A percentile compares a stretch with the other conserved stretches of the same genome.
phyloP scores from a whole-genome alignment of 495 filamentous ascomycete genomes.

The Podospora bellae-mahoneyi region DNA sequence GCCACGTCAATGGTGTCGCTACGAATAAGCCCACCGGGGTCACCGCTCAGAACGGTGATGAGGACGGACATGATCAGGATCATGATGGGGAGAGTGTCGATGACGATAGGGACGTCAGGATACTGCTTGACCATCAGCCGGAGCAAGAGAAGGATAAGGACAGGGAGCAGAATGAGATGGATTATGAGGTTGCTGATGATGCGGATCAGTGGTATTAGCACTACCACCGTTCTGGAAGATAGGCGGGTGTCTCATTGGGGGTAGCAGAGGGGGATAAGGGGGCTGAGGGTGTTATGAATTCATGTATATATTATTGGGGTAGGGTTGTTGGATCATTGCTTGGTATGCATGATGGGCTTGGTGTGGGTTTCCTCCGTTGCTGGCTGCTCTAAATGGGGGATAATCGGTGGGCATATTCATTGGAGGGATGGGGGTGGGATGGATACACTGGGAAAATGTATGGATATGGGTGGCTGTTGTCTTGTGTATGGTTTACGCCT shows the following conservation, averaged over 20 bases:
- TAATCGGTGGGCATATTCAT: too few species aligned
- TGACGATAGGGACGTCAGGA: conserved; percentile 37
- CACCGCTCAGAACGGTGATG: neutral
- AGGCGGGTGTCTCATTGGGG: neutral
- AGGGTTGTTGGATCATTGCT: too few species aligned
- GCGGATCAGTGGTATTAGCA: conserved; percentile 39
- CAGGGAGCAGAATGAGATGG: conserved; percentile 34
- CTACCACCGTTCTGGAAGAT: neutral
- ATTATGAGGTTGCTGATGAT: conserved; percentile 47
- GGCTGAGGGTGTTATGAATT: too few species aligned
- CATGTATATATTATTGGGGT: too few species aligned
- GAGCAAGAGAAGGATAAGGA: neutral
- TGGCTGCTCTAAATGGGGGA: too few species aligned
- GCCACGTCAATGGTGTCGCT: neutral
- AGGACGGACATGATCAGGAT: conserved; percentile 5
- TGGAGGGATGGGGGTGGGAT: too few species aligned
- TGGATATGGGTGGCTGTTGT: too few species aligned
- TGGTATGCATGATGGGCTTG: too few species aligned
- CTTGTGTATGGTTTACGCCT: too few species aligned
- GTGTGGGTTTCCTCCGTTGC: too few species aligned
- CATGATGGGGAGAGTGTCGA: conserved; percentile 14
- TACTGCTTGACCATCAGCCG: conserved; percentile 26
- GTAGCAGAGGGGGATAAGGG: too few species aligned
- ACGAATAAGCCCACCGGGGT: neutral
- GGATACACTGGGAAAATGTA: too few species aligned